Conservation (phyloP, 1,284 basidiomycete genomes). For the Leccinum variabile region DNA sequence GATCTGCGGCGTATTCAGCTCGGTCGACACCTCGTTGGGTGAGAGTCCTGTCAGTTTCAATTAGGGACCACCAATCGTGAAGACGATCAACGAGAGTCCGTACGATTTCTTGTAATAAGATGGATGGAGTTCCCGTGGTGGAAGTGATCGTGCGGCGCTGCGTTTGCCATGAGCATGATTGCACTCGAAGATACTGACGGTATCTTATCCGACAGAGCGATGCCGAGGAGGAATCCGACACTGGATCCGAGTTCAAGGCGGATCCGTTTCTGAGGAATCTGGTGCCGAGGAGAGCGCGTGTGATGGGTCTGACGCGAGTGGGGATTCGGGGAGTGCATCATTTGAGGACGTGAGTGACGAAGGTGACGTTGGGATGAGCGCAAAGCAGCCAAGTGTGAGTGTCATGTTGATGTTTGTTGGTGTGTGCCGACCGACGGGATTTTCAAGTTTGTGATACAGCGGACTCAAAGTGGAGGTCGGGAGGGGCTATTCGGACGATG, state of each 20-base stretch:
- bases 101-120: constrained; percentile 95
- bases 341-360: constrained; percentile 76
- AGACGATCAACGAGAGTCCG: constrained; percentile 94
- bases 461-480: too few relatives aligned
- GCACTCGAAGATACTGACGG: not conserved
- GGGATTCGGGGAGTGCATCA: constrained; percentile 63
- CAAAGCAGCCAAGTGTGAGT: constrained; percentile 80
- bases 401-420: not conserved
- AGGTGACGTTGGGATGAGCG: constrained; percentile 92
- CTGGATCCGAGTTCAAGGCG: too few relatives aligned
- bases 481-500: too few relatives aligned
- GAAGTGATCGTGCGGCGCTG: constrained; percentile 71
- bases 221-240: too few relatives aligned
- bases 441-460: too few relatives aligned
- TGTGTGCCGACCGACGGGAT: too few relatives aligned
- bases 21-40: constrained; percentile 93
- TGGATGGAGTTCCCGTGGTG: constrained; percentile 87
- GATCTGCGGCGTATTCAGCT: constrained; percentile 48
- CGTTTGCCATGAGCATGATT: constrained; percentile 13
- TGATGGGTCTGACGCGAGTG: constrained; percentile 69
- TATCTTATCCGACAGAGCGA: constrained; percentile 45
- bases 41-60: constrained; percentile 98
- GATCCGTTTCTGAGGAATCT: too few relatives aligned
- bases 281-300: too few relatives aligned
- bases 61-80: constrained; percentile 98